Conservation (phyloP, 2,329 filamentous ascomycete genomes). For the Talaromyces sp. region DNA sequence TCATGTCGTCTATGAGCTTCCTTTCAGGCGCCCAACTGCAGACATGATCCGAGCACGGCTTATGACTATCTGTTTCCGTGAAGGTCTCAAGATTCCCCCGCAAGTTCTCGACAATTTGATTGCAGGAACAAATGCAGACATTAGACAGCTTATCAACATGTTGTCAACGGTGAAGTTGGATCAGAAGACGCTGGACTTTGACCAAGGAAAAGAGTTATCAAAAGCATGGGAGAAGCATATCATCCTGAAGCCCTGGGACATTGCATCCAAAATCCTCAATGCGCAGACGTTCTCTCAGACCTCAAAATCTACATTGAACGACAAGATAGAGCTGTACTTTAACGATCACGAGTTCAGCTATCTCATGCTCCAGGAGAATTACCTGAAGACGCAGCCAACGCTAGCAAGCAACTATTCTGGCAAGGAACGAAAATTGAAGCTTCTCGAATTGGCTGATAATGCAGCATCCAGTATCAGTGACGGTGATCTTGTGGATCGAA, state of each 20-base stretch:
- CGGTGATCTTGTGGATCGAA: constrained; percentile 89
- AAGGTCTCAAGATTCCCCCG: constrained; percentile 80
- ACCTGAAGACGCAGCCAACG: constrained; percentile 77
- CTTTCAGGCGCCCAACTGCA: constrained; percentile 83
- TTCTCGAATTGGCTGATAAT: constrained; percentile 80
- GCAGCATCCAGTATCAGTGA: constrained; percentile 97
- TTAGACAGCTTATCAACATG: constrained; percentile 99
- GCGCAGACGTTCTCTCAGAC: constrained; percentile 80
- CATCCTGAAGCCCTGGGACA: constrained; percentile 96
- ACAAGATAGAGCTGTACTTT: constrained; percentile 98
- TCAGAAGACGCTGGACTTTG: constrained; percentile 73
- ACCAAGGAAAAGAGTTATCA: constrained; percentile 88
- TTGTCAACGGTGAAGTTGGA: constrained; percentile 90
- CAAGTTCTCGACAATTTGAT: constrained; percentile 89
- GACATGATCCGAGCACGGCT: constrained; percentile 90
- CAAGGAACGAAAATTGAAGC: constrained; percentile 72
- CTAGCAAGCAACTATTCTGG: constrained; percentile 61
- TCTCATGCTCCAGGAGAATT: constrained; percentile 98
- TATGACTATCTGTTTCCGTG: constrained; percentile 90
- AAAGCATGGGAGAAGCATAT: constrained; percentile 99
- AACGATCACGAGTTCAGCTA: constrained; percentile 98
- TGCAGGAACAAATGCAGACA: constrained; percentile 92
- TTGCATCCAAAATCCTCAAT: constrained; percentile 86
- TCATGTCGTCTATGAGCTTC: constrained; percentile 75
- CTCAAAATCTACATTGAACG: constrained; percentile 85